Conservation (phyloP, 805 yeast species). For the Jamesozyma spencerorum region DNA sequence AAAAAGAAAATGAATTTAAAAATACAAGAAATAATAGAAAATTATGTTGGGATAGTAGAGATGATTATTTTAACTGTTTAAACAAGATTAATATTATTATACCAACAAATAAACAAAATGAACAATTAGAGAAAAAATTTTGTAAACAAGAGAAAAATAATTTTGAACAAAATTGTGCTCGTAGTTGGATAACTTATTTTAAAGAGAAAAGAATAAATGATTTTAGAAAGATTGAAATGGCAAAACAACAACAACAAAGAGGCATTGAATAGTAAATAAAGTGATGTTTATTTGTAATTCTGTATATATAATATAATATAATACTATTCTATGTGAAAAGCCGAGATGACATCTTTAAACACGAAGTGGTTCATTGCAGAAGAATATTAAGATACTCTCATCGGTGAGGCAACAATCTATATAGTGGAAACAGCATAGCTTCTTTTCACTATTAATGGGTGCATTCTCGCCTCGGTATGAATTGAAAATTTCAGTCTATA, state of each 20-base stretch:
- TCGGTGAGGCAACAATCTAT: no score
- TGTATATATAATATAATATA: no score
- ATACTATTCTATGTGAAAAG: no score
- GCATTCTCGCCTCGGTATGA: no score
- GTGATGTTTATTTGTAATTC: background rate
- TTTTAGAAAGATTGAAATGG: constrained; percentile 26
- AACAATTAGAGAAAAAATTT: constrained; percentile 38
- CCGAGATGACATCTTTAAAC: no score
- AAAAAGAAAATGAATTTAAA: constrained; percentile 8
- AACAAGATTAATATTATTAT: constrained; percentile 58
- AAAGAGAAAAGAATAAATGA: constrained; percentile 83
- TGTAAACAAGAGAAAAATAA: constrained; percentile 51
- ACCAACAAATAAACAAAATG: constrained; percentile 37
- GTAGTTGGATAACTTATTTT: constrained; percentile 83
- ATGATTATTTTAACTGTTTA: constrained; percentile 64
- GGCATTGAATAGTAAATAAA: background rate
- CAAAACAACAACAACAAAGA: background rate
- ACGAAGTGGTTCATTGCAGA: no score
- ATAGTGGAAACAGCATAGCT: no score
- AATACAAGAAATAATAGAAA: constrained; percentile 55
- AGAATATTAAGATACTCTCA: no score
- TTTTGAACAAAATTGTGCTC: constrained; percentile 69
- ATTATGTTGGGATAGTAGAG: constrained; percentile 87
- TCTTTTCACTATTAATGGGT: no score
- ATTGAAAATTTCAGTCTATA: no score